phyloP scores from a whole-genome alignment of 257 asterid species.

The Lithospermum erythrorhizon region DNA sequence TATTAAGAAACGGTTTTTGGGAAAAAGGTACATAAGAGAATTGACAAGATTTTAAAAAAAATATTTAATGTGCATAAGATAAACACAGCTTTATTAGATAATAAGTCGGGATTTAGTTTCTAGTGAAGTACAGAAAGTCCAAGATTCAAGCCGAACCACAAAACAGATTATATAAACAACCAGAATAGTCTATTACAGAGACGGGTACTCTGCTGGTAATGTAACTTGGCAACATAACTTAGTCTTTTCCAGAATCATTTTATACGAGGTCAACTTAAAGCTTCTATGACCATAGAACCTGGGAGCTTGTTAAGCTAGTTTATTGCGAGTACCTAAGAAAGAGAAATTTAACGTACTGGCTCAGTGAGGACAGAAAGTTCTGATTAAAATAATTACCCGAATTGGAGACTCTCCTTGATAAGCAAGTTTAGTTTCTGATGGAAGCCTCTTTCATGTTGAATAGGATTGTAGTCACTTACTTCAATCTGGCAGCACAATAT shows the following conservation, averaged over 20 bases:
- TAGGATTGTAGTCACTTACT: conserved; percentile 60
- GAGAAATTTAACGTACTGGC: neutral
- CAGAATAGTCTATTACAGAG: too few species aligned
- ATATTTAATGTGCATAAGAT: too few species aligned
- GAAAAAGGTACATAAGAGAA: neutral
- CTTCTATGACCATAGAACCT: neutral
- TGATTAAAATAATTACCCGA: conserved; percentile 43
- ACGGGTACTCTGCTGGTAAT: too few species aligned
- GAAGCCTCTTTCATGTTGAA: conserved; percentile 79
- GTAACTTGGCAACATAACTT: too few species aligned
- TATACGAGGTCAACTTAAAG: too few species aligned
- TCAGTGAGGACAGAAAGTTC: conserved; percentile 1
- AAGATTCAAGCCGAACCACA: too few species aligned
- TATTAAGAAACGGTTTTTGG: neutral
- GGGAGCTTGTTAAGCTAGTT: neutral
- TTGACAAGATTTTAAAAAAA: too few species aligned
- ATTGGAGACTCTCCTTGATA: conserved; percentile 78
- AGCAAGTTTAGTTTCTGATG: conserved; percentile 74
- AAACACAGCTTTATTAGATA: too few species aligned
- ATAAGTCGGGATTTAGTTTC: too few species aligned
- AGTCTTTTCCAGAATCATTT: too few species aligned
- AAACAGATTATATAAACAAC: too few species aligned
- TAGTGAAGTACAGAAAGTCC: too few species aligned
- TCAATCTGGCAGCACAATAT: conserved; percentile 48
- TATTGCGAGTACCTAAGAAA: neutral